Base-by-base conservation (phyloP, 179 eudicot species). In the Drosera spatulata region DNA sequence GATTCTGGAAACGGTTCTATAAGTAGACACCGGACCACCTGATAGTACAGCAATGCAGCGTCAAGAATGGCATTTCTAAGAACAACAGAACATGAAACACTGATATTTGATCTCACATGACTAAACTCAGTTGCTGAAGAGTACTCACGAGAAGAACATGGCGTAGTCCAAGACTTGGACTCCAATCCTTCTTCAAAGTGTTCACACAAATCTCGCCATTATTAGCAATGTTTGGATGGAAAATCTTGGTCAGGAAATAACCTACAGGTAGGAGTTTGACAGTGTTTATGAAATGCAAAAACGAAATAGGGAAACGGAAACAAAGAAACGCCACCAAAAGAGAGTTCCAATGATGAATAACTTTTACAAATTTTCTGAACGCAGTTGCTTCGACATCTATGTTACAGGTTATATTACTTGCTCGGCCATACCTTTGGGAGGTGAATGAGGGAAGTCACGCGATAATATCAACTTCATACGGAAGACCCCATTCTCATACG, bases 401-500 rank as follows among this genome's bases (percentile, higher is more conserved):
- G 33, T 22, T 22, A 22, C 33, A 22, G 33, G 33, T 22, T 22
- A 22, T 22, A 22, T 22, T 22, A 22, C 33, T 22, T 88, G 10
- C 96, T 95, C 55, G 98, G 96, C 40, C 89, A 79, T 59, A 82
- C 85, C 4, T 96, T 96, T 63, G 33, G 33, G 33, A 22, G 33
- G 33, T 22, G 33, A 22, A 22, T 22, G 33, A 22, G 33, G 33
- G 33, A 88, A 91, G 73, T 91, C 98, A 65, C 75, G 84, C 10
- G 95, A 85, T 55, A 91, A 66, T 58, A 88, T 80, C 84, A 91
- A 72, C 75, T 86, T 88, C 98, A 88, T 91, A 66, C 93, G 87
- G 60, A 91, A 91, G 59, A 91, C 78, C n/a, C 98, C 98, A 75
- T 82, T 88, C 68, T 86, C 98, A 44, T 88, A 88, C 3, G 98